Evolutionary conservation across 1,139 yeast species (phyloP).

Genomic region (Yamadazyma atmosphaerica): DNA sequence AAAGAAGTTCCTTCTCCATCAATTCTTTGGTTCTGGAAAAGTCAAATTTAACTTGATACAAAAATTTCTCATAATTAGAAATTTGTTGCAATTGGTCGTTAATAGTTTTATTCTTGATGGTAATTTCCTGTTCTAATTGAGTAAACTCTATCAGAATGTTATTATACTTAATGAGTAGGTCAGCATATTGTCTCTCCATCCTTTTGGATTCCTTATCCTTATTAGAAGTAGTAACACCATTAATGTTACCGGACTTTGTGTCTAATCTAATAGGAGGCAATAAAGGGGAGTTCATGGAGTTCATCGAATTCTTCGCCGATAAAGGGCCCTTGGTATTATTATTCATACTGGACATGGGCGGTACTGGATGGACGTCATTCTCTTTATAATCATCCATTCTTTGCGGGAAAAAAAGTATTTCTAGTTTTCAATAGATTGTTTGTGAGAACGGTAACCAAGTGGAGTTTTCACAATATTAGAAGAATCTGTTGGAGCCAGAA

Average conservation of each 20-base stretch:
- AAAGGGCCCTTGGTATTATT: slow-evolving; percentile 1
- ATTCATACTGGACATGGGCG: slow-evolving; percentile 1
- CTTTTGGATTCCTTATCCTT: slow-evolving; percentile 5
- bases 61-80: slow-evolving; percentile 17
- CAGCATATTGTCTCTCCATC: slow-evolving; percentile 15
- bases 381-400: slow-evolving; percentile 11
- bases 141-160: slow-evolving; percentile 14
- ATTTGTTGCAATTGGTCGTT: slow-evolving; percentile 17
- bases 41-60: slow-evolving; percentile 15
- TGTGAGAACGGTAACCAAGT: too few relatives aligned
- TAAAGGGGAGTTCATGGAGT: slow-evolving; percentile 8
- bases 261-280: slow-evolving; percentile 15
- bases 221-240: slow-evolving; percentile 1
- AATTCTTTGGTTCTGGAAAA: slow-evolving; percentile 26
- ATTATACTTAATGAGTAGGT: slow-evolving; percentile 15
- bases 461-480: too few relatives aligned
- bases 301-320: slow-evolving; percentile 10
- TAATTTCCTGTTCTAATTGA: slow-evolving; percentile 17
- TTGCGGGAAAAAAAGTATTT: background rate
- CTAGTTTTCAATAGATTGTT: background rate
- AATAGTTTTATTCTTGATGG: slow-evolving; percentile 16
- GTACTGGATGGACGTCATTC: slow-evolving; percentile 6
- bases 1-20: slow-evolving; percentile 29
- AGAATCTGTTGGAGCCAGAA: too few relatives aligned
- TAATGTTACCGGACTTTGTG: background rate